Evolutionary conservation across 305 asterid species (phyloP).

Genomic region (Fraxinus floribunda): DNA sequence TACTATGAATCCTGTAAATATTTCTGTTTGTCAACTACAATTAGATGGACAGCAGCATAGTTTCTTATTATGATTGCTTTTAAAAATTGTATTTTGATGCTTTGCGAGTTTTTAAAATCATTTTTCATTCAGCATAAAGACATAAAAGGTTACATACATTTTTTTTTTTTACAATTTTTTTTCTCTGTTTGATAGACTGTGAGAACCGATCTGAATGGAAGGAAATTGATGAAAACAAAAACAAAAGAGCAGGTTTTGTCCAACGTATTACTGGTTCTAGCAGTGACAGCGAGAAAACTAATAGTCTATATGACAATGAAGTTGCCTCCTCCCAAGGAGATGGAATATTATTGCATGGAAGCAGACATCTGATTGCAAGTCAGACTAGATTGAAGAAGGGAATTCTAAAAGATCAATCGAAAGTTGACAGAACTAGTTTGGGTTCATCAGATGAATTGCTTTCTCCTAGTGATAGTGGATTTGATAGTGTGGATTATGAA

Average conservation of each 20-base stretch:
- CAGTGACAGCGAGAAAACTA: background rate
- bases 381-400: constrained; percentile 30
- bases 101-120: background rate
- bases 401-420: constrained; percentile 8
- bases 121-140: background rate
- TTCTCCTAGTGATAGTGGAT: constrained; percentile 18
- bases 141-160: background rate
- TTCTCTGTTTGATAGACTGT: background rate
- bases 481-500: constrained; percentile 4
- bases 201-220: background rate
- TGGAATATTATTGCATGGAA: background rate
- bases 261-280: background rate
- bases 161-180: background rate
- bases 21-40: background rate
- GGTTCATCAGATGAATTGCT: constrained; percentile 16
- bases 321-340: background rate
- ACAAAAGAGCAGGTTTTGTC: background rate
- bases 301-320: background rate
- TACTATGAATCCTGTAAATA: background rate
- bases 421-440: constrained; percentile 4
- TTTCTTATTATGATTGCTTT: background rate
- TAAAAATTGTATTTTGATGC: background rate
- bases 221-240: background rate
- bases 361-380: constrained; percentile 5
- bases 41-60: background rate